phyloP scores from a whole-genome alignment of 257 asterid genomes.

The Schizonepeta tenuifolia region DNA sequence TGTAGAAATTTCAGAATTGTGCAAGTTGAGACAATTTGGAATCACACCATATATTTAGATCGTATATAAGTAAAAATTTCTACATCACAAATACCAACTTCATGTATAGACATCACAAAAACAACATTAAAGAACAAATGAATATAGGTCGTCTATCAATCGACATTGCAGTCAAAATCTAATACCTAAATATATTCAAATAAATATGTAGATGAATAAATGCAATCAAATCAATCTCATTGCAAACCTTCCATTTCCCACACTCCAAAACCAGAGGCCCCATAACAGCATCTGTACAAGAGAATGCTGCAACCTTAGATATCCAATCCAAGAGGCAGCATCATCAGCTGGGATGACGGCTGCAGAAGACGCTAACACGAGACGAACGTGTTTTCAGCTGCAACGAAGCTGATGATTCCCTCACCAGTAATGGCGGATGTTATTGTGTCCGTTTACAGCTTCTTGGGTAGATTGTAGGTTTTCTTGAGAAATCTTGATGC shows the following conservation, averaged over 20 bases:
- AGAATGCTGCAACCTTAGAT: slow-evolving; percentile 23
- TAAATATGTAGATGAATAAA: slow-evolving; percentile 35
- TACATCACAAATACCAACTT: slow-evolving; percentile 29
- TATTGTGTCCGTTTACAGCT: slow-evolving; percentile 40
- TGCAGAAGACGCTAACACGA: neutral
- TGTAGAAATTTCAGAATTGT: no score
- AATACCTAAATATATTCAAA: slow-evolving; percentile 29
- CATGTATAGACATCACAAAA: slow-evolving; percentile 14
- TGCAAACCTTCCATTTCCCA: slow-evolving; percentile 9
- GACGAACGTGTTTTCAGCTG: neutral
- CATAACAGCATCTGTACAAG: slow-evolving; percentile 42
- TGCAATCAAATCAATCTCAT: slow-evolving; percentile 13
- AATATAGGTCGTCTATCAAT: slow-evolving; percentile 33
- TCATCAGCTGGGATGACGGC: neutral
- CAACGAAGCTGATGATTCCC: neutral
- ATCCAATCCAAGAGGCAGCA: no score
- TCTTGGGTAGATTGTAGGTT: slow-evolving; percentile 90
- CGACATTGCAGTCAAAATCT: slow-evolving; percentile 30
- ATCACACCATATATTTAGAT: no score
- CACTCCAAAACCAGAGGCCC: slow-evolving; percentile 19
- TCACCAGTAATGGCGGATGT: neutral
- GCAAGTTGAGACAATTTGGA: no score
- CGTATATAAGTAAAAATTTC: neutral
- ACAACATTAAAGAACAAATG: slow-evolving; percentile 43
- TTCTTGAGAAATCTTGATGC: slow-evolving; percentile 92